phyloP scores from a whole-genome alignment of 805 yeast genomes.

The Candida nitratophila region DNA sequence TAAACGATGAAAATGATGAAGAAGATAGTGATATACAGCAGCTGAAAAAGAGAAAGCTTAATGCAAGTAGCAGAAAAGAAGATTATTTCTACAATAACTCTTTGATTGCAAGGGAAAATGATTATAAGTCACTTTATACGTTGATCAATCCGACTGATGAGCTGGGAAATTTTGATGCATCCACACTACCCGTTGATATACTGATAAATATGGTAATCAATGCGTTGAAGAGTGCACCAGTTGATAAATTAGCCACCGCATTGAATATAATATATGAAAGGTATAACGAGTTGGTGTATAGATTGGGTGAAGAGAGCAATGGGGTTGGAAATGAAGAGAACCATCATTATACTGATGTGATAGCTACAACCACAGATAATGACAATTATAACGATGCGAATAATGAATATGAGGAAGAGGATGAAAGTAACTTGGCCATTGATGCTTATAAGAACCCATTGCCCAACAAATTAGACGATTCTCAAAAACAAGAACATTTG shows the following conservation, averaged over 20 bases:
- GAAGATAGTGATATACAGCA: slow-evolving; percentile 34
- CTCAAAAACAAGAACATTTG: slow-evolving; percentile 52
- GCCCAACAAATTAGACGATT: slow-evolving; percentile 45
- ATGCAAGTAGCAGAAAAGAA: slow-evolving; percentile 7
- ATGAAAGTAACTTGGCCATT: slow-evolving; percentile 21
- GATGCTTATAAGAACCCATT: slow-evolving; percentile 41
- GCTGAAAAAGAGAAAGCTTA: slow-evolving; percentile 14
- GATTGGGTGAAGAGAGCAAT: not conserved
- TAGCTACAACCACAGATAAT: not conserved
- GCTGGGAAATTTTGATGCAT: slow-evolving; percentile 60
- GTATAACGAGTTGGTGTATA: slow-evolving; percentile 32
- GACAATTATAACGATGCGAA: not conserved
- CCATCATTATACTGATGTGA: not conserved
- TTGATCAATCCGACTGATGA: slow-evolving; percentile 57
- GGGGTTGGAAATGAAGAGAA: slow-evolving; percentile 22
- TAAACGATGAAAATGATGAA: slow-evolving; percentile 33
- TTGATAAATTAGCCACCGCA: slow-evolving; percentile 51
- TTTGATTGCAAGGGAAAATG: slow-evolving; percentile 29
- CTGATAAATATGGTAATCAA: slow-evolving; percentile 58
- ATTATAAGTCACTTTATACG: slow-evolving; percentile 61
- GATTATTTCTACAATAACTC: slow-evolving; percentile 23
- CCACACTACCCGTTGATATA: slow-evolving; percentile 56
- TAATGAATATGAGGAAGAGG: slow-evolving; percentile 8
- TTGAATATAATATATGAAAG: slow-evolving; percentile 64
- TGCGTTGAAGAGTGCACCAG: slow-evolving; percentile 53